Percentiles rank a stretch among this genome's conserved stretches.
Conservation (phyloP, 345 rosid species). For the Eucalyptus urophylla region DNA sequence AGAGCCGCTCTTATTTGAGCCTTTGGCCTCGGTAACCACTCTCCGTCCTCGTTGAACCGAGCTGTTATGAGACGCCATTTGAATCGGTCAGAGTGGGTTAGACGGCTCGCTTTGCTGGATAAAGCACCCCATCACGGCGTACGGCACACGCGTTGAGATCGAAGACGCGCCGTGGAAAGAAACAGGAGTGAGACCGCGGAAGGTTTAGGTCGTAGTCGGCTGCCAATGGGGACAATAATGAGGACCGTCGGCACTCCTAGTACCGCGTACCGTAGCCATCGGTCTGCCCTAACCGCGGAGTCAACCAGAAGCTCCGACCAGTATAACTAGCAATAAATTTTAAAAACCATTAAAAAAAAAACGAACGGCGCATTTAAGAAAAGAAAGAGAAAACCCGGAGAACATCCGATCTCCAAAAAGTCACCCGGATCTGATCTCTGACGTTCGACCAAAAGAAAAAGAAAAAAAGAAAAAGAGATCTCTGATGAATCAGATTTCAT, state of each 20-base stretch:
- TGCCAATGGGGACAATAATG: neutral
- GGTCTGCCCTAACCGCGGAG: neutral
- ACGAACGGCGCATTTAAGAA: neutral
- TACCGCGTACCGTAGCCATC: neutral
- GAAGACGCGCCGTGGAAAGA: neutral
- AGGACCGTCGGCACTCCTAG: neutral
- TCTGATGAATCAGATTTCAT: neutral
- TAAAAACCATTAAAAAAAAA: neutral
- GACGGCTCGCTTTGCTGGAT: neutral
- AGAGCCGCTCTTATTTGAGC: no score
- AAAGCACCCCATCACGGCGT: no score
- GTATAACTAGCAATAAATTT: neutral
- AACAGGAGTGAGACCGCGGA: neutral
- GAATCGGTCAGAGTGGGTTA: neutral
- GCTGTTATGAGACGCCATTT: neutral
- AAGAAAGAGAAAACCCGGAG: neutral
- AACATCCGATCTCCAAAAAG: neutral
- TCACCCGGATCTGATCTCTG: neutral
- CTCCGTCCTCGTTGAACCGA: fast-evolving
- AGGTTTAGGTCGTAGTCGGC: neutral
- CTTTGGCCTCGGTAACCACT: no score
- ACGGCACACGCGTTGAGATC: neutral
- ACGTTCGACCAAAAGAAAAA: no score
- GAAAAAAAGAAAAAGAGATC: no score
- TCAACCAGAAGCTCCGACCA: neutral